Percentiles rank a stretch among this genome's conserved stretches.
Evolutionary conservation across 2,329 filamentous ascomycete species (phyloP).

Genomic region (Penicillium glabrum): DNA sequence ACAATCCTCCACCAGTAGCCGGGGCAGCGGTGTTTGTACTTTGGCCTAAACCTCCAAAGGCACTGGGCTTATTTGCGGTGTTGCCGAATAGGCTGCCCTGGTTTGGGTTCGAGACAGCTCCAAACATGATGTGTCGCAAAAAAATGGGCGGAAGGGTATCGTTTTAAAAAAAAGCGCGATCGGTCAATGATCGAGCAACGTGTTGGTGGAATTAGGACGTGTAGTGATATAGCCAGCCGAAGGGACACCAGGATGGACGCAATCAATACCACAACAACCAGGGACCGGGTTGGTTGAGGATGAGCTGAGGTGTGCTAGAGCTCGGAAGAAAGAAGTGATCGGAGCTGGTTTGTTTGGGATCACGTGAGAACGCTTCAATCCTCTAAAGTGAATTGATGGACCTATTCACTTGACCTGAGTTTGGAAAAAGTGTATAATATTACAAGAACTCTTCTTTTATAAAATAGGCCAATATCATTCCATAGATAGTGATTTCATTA

Average conservation of each 20-base stretch:
- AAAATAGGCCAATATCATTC: not conserved
- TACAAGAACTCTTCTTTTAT: not conserved
- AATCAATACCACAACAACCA: constrained; percentile 10
- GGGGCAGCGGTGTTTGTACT: constrained; percentile 22
- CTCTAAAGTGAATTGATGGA: not conserved
- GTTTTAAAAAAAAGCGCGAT: constrained; percentile 15
- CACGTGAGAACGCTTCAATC: constrained; percentile 15
- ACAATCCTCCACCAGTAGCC: constrained; percentile 33
- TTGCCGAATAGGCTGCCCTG: constrained; percentile 32
- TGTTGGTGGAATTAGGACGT: not conserved
- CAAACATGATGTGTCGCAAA: constrained; percentile 34
- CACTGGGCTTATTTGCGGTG: constrained; percentile 33
- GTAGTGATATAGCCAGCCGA: not conserved
- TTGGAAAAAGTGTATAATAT: not conserved
- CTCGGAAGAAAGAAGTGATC: constrained; percentile 18
- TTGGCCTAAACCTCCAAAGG: constrained; percentile 37
- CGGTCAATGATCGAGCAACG: not conserved
- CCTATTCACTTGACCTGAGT: not conserved
- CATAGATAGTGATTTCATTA: not conserved
- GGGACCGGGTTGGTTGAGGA: constrained; percentile 3
- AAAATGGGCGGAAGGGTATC: constrained; percentile 11
- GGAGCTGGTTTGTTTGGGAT: constrained; percentile 26
- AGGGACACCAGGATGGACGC: not conserved
- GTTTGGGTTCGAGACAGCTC: constrained; percentile 20
- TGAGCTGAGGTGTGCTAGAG: constrained; percentile 20